Evolutionary conservation across 2,329 filamentous ascomycete genomes (phyloP).

Genomic region (Fonsecaea multimorphosa): DNA sequence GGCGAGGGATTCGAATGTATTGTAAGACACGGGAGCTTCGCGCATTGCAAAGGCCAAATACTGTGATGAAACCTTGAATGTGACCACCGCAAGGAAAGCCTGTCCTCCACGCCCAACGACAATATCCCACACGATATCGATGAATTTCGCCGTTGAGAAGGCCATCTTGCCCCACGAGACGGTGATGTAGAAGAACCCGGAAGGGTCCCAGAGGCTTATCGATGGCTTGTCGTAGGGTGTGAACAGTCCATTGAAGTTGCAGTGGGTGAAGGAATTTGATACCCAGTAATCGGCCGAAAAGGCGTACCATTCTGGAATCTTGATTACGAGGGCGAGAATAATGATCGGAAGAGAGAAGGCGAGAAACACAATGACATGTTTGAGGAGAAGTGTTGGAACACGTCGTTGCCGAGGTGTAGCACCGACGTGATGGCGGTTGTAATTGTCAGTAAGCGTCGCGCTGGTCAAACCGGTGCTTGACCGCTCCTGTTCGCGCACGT

Average conservation of each 20-base stretch:
- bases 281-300: constrained; percentile 24
- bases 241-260: constrained; percentile 32
- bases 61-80: constrained; percentile 45
- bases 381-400: background rate
- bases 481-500: constrained; percentile 1
- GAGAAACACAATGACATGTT: constrained; percentile 20
- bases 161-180: constrained; percentile 34
- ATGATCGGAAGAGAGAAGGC: constrained; percentile 29
- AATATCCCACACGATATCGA: constrained; percentile 48
- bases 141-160: constrained; percentile 45
- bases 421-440: background rate
- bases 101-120: constrained; percentile 45
- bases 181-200: constrained; percentile 34
- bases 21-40: constrained; percentile 44
- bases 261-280: constrained; percentile 27
- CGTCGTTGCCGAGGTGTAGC: background rate
- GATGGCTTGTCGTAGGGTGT: constrained; percentile 24
- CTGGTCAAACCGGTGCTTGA: background rate
- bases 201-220: constrained; percentile 27
- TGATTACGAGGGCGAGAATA: constrained; percentile 21
- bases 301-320: constrained; percentile 22
- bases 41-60: constrained; percentile 45
- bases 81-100: constrained; percentile 42
- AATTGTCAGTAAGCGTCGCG: background rate
- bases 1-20: constrained; percentile 44